These are phyloP conservation scores for Pulveroboletus sp. DNA, from an alignment of 768 basidiomycete genomes.

Conservation along the genomic window DNA sequence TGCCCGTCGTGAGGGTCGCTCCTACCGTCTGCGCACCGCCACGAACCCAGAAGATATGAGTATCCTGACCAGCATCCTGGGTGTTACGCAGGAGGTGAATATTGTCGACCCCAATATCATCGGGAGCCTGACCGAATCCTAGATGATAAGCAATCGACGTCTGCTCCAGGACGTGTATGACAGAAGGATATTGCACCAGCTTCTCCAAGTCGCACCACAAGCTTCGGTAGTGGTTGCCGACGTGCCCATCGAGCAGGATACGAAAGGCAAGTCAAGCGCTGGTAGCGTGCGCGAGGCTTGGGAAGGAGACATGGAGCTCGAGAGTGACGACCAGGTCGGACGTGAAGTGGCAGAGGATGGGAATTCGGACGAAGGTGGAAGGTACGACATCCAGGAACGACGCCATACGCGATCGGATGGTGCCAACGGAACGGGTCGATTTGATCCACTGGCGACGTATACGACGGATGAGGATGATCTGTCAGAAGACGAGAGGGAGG, in stretches of 20 bases:
- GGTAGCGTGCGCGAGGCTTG: conserved; percentile 37
- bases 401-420: conserved; percentile 45
- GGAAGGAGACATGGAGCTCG: conserved; percentile 36
- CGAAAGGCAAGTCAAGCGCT: conserved; percentile 7
- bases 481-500: conserved; percentile 29
- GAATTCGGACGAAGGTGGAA: conserved; percentile 53
- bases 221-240: conserved; percentile 20
- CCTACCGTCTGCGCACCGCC: conserved; percentile 41
- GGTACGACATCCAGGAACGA: conserved; percentile 51
- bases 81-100: conserved; percentile 78
- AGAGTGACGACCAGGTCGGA: conserved; percentile 20
- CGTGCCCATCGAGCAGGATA: conserved; percentile 12
- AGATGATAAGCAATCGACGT: conserved; percentile 75
- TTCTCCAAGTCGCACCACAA: conserved; percentile 43
- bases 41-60: conserved; percentile 65
- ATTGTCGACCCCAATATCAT: not conserved
- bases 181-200: conserved; percentile 52
- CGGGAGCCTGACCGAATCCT: not conserved
- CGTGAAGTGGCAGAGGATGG: conserved; percentile 3
- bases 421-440: conserved; percentile 35
- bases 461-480: conserved; percentile 43
- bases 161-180: conserved; percentile 70
- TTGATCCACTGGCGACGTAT: conserved; percentile 44
- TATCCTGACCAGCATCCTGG: conserved; percentile 76
- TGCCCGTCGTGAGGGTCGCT: conserved; percentile 51